phyloP scores from a whole-genome alignment of 176 grass and related monocot genomes.

The Miscanthus lutarioriparius region DNA sequence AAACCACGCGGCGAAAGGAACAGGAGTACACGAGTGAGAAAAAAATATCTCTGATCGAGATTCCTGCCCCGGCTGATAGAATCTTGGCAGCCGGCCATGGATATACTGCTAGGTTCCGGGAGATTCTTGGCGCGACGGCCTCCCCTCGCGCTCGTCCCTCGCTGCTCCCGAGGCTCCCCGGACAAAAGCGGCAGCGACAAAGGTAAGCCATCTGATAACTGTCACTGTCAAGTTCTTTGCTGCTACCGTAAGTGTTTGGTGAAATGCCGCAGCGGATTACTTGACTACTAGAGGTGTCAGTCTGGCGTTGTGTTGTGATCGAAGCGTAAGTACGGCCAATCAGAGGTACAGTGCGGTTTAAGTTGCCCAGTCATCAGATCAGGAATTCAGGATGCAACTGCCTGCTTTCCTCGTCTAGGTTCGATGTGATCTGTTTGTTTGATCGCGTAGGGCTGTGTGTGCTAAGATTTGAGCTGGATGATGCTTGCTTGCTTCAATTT shows the following conservation, averaged over 20 bases:
- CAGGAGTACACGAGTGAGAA: neutral
- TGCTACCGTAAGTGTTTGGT: slow-evolving; percentile 9
- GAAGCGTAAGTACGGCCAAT: neutral
- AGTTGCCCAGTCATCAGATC: neutral
- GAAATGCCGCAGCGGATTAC: slow-evolving; percentile 18
- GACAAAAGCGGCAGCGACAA: slow-evolving; percentile 61
- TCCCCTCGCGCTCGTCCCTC: slow-evolving; percentile 48
- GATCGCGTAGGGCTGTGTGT: neutral
- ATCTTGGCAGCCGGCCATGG: neutral
- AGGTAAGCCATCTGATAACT: slow-evolving; percentile 31
- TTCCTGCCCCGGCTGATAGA: neutral
- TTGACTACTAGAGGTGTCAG: neutral
- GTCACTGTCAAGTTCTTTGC: neutral
- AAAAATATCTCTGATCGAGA: neutral
- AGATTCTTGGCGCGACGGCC: slow-evolving; percentile 51
- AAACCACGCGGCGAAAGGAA: slow-evolving; percentile 16
- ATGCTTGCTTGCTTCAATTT: neutral
- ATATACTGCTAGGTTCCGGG: slow-evolving; percentile 39
- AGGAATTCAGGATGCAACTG: neutral
- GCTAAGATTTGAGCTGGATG: neutral
- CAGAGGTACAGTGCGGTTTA: neutral
- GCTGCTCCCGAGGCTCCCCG: slow-evolving; percentile 63
- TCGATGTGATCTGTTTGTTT: neutral
- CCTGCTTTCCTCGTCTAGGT: neutral
- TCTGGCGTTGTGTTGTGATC: neutral